phyloP scores from a whole-genome alignment of 805 yeast genomes.

The Metschnikowia borealis region DNA sequence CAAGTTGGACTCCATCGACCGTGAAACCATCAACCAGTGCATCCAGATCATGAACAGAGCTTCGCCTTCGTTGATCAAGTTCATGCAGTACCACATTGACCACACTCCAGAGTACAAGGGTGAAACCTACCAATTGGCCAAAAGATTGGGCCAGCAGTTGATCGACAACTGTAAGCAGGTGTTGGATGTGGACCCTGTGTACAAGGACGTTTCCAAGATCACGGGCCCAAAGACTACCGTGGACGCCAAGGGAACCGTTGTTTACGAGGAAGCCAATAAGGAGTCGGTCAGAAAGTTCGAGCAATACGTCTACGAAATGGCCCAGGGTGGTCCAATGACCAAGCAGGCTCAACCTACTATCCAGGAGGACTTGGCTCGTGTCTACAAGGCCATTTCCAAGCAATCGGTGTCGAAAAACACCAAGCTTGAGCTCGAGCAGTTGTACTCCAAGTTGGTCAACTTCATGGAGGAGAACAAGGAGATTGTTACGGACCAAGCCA shows the following conservation, averaged over 20 bases:
- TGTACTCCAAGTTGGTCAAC: slow-evolving; percentile 66
- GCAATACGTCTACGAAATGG: slow-evolving; percentile 94
- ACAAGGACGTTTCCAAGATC: slow-evolving; percentile 91
- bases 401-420: slow-evolving; percentile 59
- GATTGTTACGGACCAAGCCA: slow-evolving; percentile 62
- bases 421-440: slow-evolving; percentile 64
- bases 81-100: slow-evolving; percentile 90
- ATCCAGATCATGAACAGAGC: slow-evolving; percentile 97
- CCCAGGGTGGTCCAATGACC: slow-evolving; percentile 86
- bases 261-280: slow-evolving; percentile 80
- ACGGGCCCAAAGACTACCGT: slow-evolving; percentile 92
- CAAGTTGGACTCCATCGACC: slow-evolving; percentile 80
- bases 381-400: slow-evolving; percentile 75
- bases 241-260: slow-evolving; percentile 82
- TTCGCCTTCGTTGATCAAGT: slow-evolving; percentile 86
- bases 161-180: slow-evolving; percentile 95
- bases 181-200: slow-evolving; percentile 75
- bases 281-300: slow-evolving; percentile 91
- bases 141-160: slow-evolving; percentile 85
- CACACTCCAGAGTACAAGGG: slow-evolving; percentile 81
- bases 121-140: slow-evolving; percentile 88
- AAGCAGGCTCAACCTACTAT: slow-evolving; percentile 65
- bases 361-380: slow-evolving; percentile 78
- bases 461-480: slow-evolving; percentile 67
- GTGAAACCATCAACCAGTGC: slow-evolving; percentile 95